Evolutionary conservation across 1,284 basidiomycete species (phyloP).

Genomic region (Golubevia sp.): DNA sequence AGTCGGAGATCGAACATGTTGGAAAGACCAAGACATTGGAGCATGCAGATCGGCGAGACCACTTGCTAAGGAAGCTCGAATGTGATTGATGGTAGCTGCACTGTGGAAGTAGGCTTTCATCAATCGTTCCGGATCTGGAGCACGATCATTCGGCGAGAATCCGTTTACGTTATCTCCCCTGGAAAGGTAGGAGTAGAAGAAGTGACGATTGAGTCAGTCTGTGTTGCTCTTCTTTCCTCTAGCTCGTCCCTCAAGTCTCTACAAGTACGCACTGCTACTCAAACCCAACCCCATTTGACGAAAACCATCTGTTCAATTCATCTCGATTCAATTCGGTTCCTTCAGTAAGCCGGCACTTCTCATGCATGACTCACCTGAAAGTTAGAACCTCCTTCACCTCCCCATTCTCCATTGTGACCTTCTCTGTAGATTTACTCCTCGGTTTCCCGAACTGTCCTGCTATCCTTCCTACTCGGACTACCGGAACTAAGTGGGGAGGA

Average conservation of each 20-base stretch:
- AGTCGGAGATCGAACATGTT: slow-evolving; percentile 82
- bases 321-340: background rate
- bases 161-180: slow-evolving; percentile 98
- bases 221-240: slow-evolving; percentile 4
- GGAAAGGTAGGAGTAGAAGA: slow-evolving; percentile 6
- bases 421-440: slow-evolving; percentile 82
- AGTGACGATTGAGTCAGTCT: background rate
- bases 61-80: slow-evolving; percentile 82
- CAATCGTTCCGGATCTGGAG: slow-evolving; percentile 84
- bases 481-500: slow-evolving; percentile 20
- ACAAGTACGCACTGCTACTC: background rate
- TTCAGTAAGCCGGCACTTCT: background rate
- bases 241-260: slow-evolving; percentile 30
- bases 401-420: slow-evolving; percentile 49
- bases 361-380: slow-evolving; percentile 70
- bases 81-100: slow-evolving; percentile 87
- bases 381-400: slow-evolving; percentile 66
- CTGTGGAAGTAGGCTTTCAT: slow-evolving; percentile 92
- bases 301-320: too few relatives aligned
- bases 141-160: slow-evolving; percentile 72
- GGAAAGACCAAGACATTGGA: slow-evolving; percentile 88
- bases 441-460: slow-evolving; percentile 88
- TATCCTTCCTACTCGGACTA: slow-evolving; percentile 48
- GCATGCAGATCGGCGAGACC: slow-evolving; percentile 86
- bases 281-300: too few relatives aligned